phyloP scores from a whole-genome alignment of 1,139 yeast genomes.

The Pneumocystis oryctolagi region DNA sequence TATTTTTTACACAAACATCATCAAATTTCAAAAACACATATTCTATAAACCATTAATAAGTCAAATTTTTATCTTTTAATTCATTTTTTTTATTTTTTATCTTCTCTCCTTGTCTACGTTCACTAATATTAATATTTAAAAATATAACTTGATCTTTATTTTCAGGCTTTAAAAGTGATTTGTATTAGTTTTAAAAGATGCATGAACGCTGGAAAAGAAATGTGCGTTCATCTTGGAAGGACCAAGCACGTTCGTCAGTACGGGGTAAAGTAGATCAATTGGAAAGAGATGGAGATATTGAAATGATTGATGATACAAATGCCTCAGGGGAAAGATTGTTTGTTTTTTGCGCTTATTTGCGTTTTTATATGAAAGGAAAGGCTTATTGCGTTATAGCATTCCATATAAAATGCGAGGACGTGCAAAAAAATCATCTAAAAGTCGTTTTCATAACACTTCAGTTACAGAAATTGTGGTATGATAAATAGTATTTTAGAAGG shows the following conservation, averaged over 20 bases:
- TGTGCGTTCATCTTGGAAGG: conserved; percentile 1
- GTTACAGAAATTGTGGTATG: conserved; percentile 5
- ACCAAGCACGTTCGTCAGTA: conserved; percentile 6
- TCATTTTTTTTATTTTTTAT: too few relatives aligned
- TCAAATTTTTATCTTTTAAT: too few relatives aligned
- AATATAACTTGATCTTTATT: not conserved
- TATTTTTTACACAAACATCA: too few relatives aligned
- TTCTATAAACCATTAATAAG: too few relatives aligned
- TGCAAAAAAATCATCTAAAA: conserved; percentile 4
- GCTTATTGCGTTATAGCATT: not conserved
- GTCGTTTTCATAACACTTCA: conserved; percentile 1
- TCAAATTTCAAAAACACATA: too few relatives aligned
- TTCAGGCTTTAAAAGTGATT: not conserved
- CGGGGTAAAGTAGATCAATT: not conserved
- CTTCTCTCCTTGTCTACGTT: too few relatives aligned
- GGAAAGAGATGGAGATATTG: conserved; percentile 10
- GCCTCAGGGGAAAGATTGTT: conserved; percentile 7
- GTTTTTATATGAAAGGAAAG: not conserved
- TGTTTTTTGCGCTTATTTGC: not conserved
- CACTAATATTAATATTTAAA: not conserved
- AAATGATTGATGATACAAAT: conserved; percentile 7
- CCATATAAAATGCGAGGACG: conserved; percentile 7
- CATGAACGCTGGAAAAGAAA: not conserved
- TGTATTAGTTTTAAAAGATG: not conserved
- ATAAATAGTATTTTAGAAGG: not conserved